Evolutionary conservation across 2,329 filamentous ascomycete species (phyloP).

Genomic region (Sclerotinia spermophila): DNA sequence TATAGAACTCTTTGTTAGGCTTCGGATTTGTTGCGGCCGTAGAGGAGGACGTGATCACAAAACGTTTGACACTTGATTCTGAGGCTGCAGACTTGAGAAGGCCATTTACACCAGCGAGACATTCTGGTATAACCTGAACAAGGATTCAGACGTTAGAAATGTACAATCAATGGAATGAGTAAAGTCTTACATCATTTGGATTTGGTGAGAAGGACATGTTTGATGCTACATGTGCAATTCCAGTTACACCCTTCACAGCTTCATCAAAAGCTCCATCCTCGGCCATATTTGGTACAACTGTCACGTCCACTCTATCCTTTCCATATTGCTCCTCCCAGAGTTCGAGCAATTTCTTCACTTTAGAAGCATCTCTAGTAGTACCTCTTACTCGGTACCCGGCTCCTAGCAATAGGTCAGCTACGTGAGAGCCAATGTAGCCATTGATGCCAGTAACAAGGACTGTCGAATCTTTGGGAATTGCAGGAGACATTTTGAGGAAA

Average conservation of each 20-base stretch:
- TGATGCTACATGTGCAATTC: constrained; percentile 42
- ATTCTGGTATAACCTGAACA: constrained; percentile 34
- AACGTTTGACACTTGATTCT: constrained; percentile 39
- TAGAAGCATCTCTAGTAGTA: constrained; percentile 40
- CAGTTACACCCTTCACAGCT: constrained; percentile 34
- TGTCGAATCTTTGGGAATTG: constrained; percentile 34
- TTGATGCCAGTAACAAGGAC: constrained; percentile 45
- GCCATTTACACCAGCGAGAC: constrained; percentile 33
- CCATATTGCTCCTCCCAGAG: constrained; percentile 39
- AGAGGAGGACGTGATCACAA: constrained; percentile 41
- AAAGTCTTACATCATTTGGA: constrained; percentile 37
- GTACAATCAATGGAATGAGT: background rate
- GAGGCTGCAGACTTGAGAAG: constrained; percentile 39
- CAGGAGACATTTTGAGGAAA: background rate
- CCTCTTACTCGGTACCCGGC: constrained; percentile 46
- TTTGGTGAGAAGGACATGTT: constrained; percentile 38
- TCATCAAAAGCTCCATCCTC: constrained; percentile 30
- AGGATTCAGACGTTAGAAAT: background rate
- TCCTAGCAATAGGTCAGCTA: constrained; percentile 41
- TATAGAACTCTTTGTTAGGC: constrained; percentile 26
- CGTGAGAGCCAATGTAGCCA: constrained; percentile 42
- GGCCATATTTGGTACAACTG: constrained; percentile 39
- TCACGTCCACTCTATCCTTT: constrained; percentile 37
- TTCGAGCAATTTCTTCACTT: constrained; percentile 36
- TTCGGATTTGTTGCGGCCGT: constrained; percentile 29